Percentiles rank a stretch among this genome's conserved stretches.
phyloP scores from a whole-genome alignment of 371 early-diverging fungal species.

The Mortierella sp. region DNA sequence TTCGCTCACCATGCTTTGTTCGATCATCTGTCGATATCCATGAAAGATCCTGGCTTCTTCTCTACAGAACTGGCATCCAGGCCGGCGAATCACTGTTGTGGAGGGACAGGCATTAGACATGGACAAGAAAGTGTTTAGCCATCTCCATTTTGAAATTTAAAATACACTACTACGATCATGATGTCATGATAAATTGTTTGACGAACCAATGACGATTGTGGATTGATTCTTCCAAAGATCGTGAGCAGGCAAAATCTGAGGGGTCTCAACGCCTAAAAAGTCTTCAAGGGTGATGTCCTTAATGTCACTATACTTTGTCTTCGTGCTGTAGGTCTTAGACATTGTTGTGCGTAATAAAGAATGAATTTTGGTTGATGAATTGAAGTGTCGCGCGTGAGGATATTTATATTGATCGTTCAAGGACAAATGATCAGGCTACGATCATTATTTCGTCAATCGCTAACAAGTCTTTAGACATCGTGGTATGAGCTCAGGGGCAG shows the following conservation, averaged over 20 bases:
- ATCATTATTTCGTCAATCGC: too few species aligned
- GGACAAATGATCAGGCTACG: too few species aligned
- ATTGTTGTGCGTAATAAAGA: background rate
- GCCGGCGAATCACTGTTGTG: slow-evolving; percentile 54
- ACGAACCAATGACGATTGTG: slow-evolving; percentile 42
- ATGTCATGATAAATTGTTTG: background rate
- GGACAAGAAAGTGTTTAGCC: background rate
- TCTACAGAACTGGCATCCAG: slow-evolving; percentile 65
- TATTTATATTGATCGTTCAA: too few species aligned
- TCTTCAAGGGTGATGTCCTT: slow-evolving; percentile 31
- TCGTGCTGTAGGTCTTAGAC: slow-evolving; percentile 5
- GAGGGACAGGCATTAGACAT: background rate
- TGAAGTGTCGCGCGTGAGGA: too few species aligned
- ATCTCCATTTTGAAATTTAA: background rate
- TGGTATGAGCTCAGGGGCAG: too few species aligned
- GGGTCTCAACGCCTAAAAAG: slow-evolving; percentile 26
- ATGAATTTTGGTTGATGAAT: too few species aligned
- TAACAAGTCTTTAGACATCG: too few species aligned
- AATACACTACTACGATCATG: background rate
- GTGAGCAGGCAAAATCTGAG: slow-evolving; percentile 23
- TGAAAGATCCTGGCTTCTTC: slow-evolving; percentile 58
- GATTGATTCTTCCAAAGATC: slow-evolving; percentile 46
- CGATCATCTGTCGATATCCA: slow-evolving; percentile 38
- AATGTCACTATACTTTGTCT: slow-evolving; percentile 36
- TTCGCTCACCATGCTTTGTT: slow-evolving; percentile 36